Conservation (phyloP, 768 basidiomycete species). For the Strobilomyces confusus region DNA sequence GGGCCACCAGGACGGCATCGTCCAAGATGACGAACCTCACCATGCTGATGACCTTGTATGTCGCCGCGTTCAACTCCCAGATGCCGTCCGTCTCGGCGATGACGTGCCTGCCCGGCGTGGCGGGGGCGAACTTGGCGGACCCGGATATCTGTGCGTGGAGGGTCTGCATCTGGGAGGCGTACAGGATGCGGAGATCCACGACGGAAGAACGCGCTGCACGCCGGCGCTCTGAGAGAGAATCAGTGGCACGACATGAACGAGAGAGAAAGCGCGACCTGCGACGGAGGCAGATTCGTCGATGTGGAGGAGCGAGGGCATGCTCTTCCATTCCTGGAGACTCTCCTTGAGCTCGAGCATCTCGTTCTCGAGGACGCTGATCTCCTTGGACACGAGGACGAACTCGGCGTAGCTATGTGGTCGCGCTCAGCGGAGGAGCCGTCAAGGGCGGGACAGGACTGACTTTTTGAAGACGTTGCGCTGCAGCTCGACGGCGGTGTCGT, state of each 20-base stretch:
- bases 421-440: conserved; percentile 6
- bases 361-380: conserved; percentile 93
- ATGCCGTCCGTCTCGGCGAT: conserved; percentile 83
- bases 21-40: conserved; percentile 90
- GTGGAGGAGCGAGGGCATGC: conserved; percentile 89
- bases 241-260: conserved; percentile 24
- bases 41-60: conserved; percentile 85
- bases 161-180: conserved; percentile 91
- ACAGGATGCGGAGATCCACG: conserved; percentile 91
- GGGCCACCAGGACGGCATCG: conserved; percentile 86
- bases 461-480: conserved; percentile 95
- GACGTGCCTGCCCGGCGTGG: conserved; percentile 87
- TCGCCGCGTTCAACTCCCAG: conserved; percentile 84
- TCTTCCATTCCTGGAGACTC: conserved; percentile 90
- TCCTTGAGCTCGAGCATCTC: conserved; percentile 98
- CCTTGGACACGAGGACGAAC: conserved; percentile 95
- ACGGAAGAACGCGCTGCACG: conserved; percentile 82
- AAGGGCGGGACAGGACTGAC: conserved; percentile 35
- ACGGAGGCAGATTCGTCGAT: conserved; percentile 77
- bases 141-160: conserved; percentile 91
- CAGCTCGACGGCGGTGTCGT: conserved; percentile 72
- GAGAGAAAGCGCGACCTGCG: conserved; percentile 36
- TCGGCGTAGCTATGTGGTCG: conserved; percentile 76
- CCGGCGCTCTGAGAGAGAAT: conserved; percentile 40
- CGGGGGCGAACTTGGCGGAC: conserved; percentile 90